A percentile compares a stretch with the other conserved stretches of the same genome.
These are phyloP conservation scores for Chlorokybus atmophyticus DNA, from an alignment of 139 green algal species.

Conservation along the genomic window DNA sequence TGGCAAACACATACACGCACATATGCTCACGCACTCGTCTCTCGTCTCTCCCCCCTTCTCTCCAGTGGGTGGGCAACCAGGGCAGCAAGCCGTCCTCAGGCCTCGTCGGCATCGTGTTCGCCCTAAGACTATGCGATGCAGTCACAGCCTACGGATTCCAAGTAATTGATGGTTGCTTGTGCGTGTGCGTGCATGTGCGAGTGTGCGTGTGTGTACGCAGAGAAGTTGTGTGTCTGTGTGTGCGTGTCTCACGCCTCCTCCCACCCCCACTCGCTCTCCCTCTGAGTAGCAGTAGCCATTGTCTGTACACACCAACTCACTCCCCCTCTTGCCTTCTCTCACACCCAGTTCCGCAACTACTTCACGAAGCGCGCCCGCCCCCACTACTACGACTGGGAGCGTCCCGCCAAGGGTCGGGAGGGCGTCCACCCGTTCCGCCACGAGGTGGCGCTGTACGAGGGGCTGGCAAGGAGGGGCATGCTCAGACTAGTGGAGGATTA, in stretches of 20 bases:
- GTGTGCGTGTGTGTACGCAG: not conserved
- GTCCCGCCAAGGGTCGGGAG: slow-evolving; percentile 18
- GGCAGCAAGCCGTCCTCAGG: slow-evolving; percentile 24
- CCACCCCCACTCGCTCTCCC: too few relatives aligned
- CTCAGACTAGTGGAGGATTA: too few relatives aligned
- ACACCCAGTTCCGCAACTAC: slow-evolving; percentile 14
- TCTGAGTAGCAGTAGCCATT: too few relatives aligned
- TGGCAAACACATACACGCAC: too few relatives aligned
- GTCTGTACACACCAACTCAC: not conserved
- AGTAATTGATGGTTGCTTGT: not conserved
- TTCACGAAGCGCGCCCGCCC: slow-evolving; percentile 13
- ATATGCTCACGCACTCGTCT: too few relatives aligned
- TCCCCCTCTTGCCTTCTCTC: not conserved
- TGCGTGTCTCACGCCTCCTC: too few relatives aligned
- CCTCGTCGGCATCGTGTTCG: slow-evolving; percentile 21
- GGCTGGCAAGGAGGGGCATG: not conserved
- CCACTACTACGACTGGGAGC: slow-evolving; percentile 34
- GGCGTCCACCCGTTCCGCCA: slow-evolving; percentile 12
- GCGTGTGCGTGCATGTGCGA: not conserved
- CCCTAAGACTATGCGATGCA: slow-evolving; percentile 20
- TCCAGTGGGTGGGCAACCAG: slow-evolving; percentile 13
- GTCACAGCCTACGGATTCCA: slow-evolving; percentile 2
- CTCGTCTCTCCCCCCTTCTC: too few relatives aligned
- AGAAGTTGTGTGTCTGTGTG: not conserved
- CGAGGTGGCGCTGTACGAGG: slow-evolving; percentile 5